Base-by-base conservation (phyloP, 257 asterid species). In the Penstemon barbatus region DNA sequence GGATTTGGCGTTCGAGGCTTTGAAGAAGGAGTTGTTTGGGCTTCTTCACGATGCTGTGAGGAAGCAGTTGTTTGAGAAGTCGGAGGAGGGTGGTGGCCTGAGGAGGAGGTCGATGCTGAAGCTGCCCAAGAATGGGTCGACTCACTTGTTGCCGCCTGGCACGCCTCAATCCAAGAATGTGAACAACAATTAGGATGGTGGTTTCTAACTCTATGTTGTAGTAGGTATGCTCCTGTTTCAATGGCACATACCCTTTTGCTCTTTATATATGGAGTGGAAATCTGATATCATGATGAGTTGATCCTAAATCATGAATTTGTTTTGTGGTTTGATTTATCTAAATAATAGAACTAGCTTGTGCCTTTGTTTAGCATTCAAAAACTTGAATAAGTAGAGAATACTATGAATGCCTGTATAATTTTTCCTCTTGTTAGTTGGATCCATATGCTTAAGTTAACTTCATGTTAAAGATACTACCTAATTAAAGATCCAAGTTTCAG, bases 1-100 rank as follows among this genome's bases (percentile, higher is more conserved):
- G 75, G 92, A 85, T 63, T 76, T 85, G 74, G 97, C 95, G 1
- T 90, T 90, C 52, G 92, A 88, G 87, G 73, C 86, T 4, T 69
- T 90, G 86, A 90, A 88, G 78, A 84, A 81, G 74, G 93, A 86
- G 87, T 75, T 90, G 76, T 84, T 88, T 51, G 95, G 92, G 57
- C 94, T 84, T 74, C 79, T 86, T 67, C 97, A 88, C 18, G 85
- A 86, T 66, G 80, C 80, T 3, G 68, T 84, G 81, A 86, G 97
- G 83, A 83, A 80, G 63, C 97, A 91, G 78, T 75, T 91, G 87
- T 88, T 91, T 68, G 95, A 89, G 75, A 84, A 85, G 72, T 63
- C 72, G 7, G 92, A 82, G 72, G 92, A 78, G 44, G 79, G 71
- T 39, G 81, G 76, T 19, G 72, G 65, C 1, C 39, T 50, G n/a